Base-by-base conservation (phyloP, 441 rosid genomes). In the Melianthus villosus region DNA sequence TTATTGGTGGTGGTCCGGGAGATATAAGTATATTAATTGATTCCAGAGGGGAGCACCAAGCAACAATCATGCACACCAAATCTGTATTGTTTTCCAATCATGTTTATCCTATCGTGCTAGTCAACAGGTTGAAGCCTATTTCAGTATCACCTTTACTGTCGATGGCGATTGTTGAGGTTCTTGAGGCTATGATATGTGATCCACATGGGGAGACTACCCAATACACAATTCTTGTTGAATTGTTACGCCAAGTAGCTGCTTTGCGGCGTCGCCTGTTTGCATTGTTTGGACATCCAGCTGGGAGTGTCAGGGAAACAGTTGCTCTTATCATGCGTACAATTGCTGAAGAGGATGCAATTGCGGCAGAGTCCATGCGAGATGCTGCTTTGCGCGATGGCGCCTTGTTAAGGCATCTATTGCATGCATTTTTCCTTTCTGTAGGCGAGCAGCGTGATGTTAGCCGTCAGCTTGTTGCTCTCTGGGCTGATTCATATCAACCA, bases 401-500 rank as follows among this genome's bases (percentile, higher is more conserved):
- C 58, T 59, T 92, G 65, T 54, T 82, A 60, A 82, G 99, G 82
- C 99, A 92, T 69, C 68, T 92, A 46, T 68, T 80, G 60, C 81
- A 86, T 65, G 95, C 95, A 9, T 92, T 80, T 65, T 78, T 69
- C 44, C 76, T 82, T 66, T 77, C 92, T 62, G 67, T 79, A 43
- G 93, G 92, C 45, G 99, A 92, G 72, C 77, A 93, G 9, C 76
- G 89, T 2, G 97, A 86, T 62, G 92, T 92, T 54, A 92, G 97
- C 70, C 75, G 79, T 50, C 99, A 86, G 65, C 99, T 92, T 74
- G 99, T 92, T 45, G 99, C 99, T 54, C 83, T 92, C 38, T 92
- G 99, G 99, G 99, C 99, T 9, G 99, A 92, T 71, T 92, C 99
- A 42, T 86, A 92, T 64, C 96, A 82, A 60, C 99, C 99, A 38